These are phyloP conservation scores for Baorangia bicolor DNA, from an alignment of 768 basidiomycete species.

Conservation along the genomic window DNA sequence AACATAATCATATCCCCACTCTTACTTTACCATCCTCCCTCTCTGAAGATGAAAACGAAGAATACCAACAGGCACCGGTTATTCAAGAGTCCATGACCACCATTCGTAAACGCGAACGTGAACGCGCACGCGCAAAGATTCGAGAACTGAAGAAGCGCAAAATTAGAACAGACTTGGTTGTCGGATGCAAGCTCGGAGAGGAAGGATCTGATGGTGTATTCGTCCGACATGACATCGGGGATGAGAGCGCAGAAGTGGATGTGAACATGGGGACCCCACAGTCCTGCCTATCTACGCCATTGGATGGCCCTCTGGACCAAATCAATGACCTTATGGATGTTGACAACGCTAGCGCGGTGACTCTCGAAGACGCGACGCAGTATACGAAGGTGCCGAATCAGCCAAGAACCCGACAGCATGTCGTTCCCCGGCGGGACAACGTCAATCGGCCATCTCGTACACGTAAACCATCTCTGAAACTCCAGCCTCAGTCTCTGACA, in stretches of 20 bases:
- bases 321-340: conserved; percentile 11
- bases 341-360: conserved; percentile 7
- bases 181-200: conserved; percentile 31
- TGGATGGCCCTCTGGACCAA: conserved; percentile 10
- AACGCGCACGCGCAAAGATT: conserved; percentile 51
- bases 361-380: conserved; percentile 1
- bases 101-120: conserved; percentile 37
- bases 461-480: conserved; percentile 34
- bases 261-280: conserved; percentile 39
- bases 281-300: conserved; percentile 23
- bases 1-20: conserved; percentile 16
- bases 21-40: conserved; percentile 25
- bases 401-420: neutral
- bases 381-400: neutral
- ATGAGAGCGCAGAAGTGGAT: conserved; percentile 63
- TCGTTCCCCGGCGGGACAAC: conserved; percentile 7
- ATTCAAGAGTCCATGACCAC: conserved; percentile 18
- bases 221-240: conserved; percentile 54
- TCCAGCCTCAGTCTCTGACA: conserved; percentile 22
- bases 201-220: conserved; percentile 44
- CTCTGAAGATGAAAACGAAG: conserved; percentile 37
- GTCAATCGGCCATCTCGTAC: conserved; percentile 19
- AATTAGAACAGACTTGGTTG: conserved; percentile 35
- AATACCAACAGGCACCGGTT: conserved; percentile 2
- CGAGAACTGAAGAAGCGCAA: conserved; percentile 56